Percentiles rank a stretch among this genome's conserved stretches.
Conservation (phyloP, 768 basidiomycete species). For the Piloderma croceum region DNA sequence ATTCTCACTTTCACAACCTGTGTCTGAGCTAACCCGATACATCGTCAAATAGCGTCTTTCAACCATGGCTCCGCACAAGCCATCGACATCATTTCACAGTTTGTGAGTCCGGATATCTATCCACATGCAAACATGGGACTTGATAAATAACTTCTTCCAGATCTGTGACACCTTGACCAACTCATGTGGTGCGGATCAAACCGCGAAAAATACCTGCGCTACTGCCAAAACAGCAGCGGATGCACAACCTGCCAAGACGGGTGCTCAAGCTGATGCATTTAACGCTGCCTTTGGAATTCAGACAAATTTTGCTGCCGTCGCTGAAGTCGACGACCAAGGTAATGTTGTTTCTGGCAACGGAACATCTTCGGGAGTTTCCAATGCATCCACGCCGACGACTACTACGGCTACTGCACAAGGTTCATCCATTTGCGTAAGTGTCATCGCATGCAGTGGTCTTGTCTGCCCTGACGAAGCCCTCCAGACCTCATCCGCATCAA, state of each 20-base stretch:
- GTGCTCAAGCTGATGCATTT: conserved; percentile 58
- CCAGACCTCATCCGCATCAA: conserved; percentile 12
- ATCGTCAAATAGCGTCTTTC: conserved; percentile 33
- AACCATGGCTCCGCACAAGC: conserved; percentile 58
- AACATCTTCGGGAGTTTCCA: conserved; percentile 8
- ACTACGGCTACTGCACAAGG: conserved; percentile 7
- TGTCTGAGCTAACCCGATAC: background rate
- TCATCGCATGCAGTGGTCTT: conserved; percentile 4
- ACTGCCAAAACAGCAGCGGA: conserved; percentile 37
- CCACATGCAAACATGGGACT: too few species aligned
- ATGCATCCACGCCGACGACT: conserved; percentile 7
- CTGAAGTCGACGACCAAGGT: conserved; percentile 43
- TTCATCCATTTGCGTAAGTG: conserved; percentile 7
- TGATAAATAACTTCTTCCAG: conserved; percentile 23
- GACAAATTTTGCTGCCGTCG: conserved; percentile 45
- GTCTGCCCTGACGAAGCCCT: too few species aligned
- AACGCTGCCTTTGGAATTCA: conserved; percentile 50
- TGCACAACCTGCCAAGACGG: conserved; percentile 36
- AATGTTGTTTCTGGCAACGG: conserved; percentile 24
- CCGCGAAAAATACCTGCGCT: conserved; percentile 45
- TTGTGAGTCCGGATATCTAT: too few species aligned
- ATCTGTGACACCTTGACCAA: conserved; percentile 54
- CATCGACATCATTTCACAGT: conserved; percentile 52
- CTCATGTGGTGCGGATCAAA: conserved; percentile 48
- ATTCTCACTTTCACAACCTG: conserved; percentile 1